phyloP scores from a whole-genome alignment of 179 eudicot species.

The Amaranthus tricolor region DNA sequence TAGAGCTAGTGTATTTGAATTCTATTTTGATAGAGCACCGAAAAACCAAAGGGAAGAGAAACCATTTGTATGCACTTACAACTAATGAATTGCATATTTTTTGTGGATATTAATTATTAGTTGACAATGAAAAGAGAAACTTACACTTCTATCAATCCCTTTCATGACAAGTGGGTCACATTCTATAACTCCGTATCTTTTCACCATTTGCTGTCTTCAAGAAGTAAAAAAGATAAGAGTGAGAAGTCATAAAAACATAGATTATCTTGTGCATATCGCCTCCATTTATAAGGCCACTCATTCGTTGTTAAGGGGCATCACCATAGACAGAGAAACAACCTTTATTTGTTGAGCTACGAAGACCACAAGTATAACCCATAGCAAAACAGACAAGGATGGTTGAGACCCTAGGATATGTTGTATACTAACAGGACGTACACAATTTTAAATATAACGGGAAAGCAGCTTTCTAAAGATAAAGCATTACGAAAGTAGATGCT shows the following conservation, averaged over 20 bases:
- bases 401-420: neutral
- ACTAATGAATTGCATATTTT: neutral
- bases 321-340: neutral
- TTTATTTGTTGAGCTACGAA: neutral
- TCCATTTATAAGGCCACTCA: neutral
- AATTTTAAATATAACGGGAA: slow-evolving; percentile 2
- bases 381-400: neutral
- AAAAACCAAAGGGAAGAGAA: neutral
- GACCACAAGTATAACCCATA: neutral
- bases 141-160: slow-evolving; percentile 74
- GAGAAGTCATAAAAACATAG: slow-evolving; percentile 5
- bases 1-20: neutral
- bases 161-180: slow-evolving; percentile 73
- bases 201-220: slow-evolving; percentile 55
- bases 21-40: neutral
- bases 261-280: neutral
- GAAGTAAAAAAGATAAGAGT: slow-evolving; percentile 24
- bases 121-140: slow-evolving; percentile 31
- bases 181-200: slow-evolving; percentile 75
- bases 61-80: neutral
- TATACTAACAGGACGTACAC: neutral
- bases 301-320: neutral
- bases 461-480: slow-evolving; percentile 18
- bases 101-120: slow-evolving; percentile 8
- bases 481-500: slow-evolving; percentile 18